Base-by-base conservation (phyloP, 129 eudicot species). In the Flaveria sonorensis region DNA sequence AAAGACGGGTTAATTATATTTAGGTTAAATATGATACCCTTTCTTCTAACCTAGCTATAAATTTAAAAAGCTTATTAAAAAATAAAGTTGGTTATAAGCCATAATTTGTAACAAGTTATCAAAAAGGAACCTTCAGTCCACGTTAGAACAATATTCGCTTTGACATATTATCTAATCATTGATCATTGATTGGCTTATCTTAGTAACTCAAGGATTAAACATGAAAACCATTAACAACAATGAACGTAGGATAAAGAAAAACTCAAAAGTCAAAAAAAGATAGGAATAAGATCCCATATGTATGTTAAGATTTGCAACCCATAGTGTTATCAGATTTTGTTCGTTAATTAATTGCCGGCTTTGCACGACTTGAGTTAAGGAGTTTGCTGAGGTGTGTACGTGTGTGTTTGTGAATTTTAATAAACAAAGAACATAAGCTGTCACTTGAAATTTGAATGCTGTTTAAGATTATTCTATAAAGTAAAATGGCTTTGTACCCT, bases 331-430 rank as follows among this genome's bases (percentile, higher is more conserved):
- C 79, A 78, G 84, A 85, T 82, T 26, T 71, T 85, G 86, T 78
- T 77, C 81, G 83, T 64, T 77, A 78, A 82, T 50, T 69, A 43
- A 67, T 77, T 81, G 88, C 86, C 86, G 81, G 86, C 88, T 75
- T 82, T 79, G 77, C 83, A 79, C 83, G 83, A 79, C 77, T 62
- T 46, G 16, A 1, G 16, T 32, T 36, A 36, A 36, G 40, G 40
- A 36, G 40, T 77, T 77, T 46, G 30, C 8, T 7, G 63, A 47
- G 12, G n/a, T 53, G 65, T 61, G 13, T 71, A 48, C 65, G 56
- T 79, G 45, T 71, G 77, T 60, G 30, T 71, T 32, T 71, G 21
- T 68, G 13, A 15, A 61, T 42, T 59, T 68, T 60, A 70, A 79
- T 56, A 46, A 30, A 28, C 6, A 18, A 42, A 42, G 42, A 77